Base-by-base conservation (phyloP, 176 grass and related monocot species). In the Hordeum marinum region DNA sequence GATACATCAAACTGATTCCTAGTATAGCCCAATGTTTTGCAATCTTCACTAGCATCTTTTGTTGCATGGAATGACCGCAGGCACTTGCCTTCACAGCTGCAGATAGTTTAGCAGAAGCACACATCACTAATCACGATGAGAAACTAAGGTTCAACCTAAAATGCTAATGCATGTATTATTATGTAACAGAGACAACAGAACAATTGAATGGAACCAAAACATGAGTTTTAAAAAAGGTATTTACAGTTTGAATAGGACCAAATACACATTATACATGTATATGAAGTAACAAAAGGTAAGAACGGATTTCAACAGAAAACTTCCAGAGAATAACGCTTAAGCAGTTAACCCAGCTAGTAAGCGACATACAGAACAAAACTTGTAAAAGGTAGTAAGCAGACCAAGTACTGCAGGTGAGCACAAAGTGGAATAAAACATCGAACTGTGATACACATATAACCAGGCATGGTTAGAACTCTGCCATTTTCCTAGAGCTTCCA, bases 1-100 rank as follows among this genome's bases (percentile, higher is more conserved):
- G 10, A 62, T 94, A 94, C 93, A 63, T 90, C 72, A 85, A 94
- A 87, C 72, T 94, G 85, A 48, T 31, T 37, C 69, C 69, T 85
- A 7, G 79, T 85, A 70, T 90, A 94, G 60, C 93, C 93, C 61
- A 94, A 82, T 18, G 93, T 92, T 72, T 76, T 60, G 72, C 93
- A 94, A n/a, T 84, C 85, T 68, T 84, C 82, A 52, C 85, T 46
- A 35, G 79, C 39, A 84, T 80, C 63, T 46, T 26, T 81, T 17
- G 82, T 88, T 18, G 88, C 90, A 90, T 94, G 93, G 50, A 94
- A 94, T 15, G 90, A 94, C 41, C 93, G 87, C 58, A 94, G 72
- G 58, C 93, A 94, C 41, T 60, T 79, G 25, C 93, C 93, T 74
- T 92, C 93, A 78, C 93, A 94, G 72, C 90, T 94, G 93, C 76